Evolutionary conservation across 805 yeast species (phyloP).

Genomic region (Saccharomyces mikatae): DNA sequence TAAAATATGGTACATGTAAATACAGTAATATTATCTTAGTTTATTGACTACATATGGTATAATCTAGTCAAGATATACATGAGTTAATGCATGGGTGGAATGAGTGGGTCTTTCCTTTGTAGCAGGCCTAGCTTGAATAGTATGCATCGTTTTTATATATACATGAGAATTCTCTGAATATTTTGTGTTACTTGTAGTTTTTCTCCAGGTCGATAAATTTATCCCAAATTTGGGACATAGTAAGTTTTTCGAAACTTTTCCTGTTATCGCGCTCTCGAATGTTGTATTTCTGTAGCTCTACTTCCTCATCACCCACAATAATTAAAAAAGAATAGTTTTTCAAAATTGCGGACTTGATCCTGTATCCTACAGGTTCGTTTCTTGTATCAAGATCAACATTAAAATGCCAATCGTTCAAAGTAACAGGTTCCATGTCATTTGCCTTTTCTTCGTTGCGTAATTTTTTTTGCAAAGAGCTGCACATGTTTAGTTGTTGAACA

Average conservation of each 20-base stretch:
- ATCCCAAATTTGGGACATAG: constrained; percentile 43
- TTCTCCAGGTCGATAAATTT: constrained; percentile 51
- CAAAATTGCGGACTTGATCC: constrained; percentile 69
- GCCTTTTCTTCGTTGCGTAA: constrained; percentile 41
- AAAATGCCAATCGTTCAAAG: constrained; percentile 52
- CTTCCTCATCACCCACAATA: constrained; percentile 84
- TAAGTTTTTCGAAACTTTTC: constrained; percentile 34
- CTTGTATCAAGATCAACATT: constrained; percentile 70
- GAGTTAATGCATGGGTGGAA: background rate
- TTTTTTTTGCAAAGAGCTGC: constrained; percentile 38
- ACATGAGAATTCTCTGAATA: background rate
- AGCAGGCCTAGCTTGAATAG: background rate
- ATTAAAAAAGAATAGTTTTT: constrained; percentile 73
- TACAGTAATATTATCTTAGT: background rate
- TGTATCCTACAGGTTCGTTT: constrained; percentile 67
- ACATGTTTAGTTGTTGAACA: constrained; percentile 35
- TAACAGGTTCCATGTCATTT: constrained; percentile 36
- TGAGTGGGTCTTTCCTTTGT: background rate
- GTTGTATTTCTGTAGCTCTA: constrained; percentile 49
- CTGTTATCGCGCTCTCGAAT: constrained; percentile 52
- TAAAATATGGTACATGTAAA: background rate
- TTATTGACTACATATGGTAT: background rate
- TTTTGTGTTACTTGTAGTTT: constrained; percentile 32
- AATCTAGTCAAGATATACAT: background rate
- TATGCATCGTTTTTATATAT: background rate